A percentile compares a stretch with the other conserved stretches of the same genome.
These are phyloP conservation scores for Wickerhamomyces canadensis DNA, from an alignment of 805 yeast species.

Conservation along the genomic window DNA sequence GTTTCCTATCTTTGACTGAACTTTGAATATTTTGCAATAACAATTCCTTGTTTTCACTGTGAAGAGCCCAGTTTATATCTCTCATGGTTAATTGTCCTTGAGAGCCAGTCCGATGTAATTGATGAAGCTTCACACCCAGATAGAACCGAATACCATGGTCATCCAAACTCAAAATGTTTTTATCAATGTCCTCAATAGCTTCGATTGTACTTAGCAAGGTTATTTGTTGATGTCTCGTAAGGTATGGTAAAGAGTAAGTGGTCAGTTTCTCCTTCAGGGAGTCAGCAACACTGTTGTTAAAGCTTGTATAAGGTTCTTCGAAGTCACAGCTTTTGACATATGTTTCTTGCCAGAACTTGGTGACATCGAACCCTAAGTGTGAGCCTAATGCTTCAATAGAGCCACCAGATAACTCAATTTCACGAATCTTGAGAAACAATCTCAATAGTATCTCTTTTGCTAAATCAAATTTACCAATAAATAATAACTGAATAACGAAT, in stretches of 20 bases:
- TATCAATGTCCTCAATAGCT: conserved; percentile 52
- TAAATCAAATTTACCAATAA: conserved; percentile 49
- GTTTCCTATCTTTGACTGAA: conserved; percentile 32
- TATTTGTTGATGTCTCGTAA: conserved; percentile 88
- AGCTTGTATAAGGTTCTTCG: conserved; percentile 36
- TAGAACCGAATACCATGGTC: conserved; percentile 65
- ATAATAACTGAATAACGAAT: conserved; percentile 67
- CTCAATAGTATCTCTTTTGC: conserved; percentile 53
- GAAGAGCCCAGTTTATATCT: conserved; percentile 84
- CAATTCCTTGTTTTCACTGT: conserved; percentile 71
- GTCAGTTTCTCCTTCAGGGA: conserved; percentile 55
- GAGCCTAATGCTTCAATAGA: conserved; percentile 21
- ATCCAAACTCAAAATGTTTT: conserved; percentile 29
- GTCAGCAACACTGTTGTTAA: conserved; percentile 38
- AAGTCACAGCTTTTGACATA: conserved; percentile 5
- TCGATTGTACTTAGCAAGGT: conserved; percentile 68
- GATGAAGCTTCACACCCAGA: conserved; percentile 64
- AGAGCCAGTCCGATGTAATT: conserved; percentile 40
- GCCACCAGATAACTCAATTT: conserved; percentile 37
- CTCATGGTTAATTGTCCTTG: conserved; percentile 63
- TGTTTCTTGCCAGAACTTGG: conserved; percentile 22
- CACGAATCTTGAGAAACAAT: conserved; percentile 50
- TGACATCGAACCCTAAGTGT: conserved; percentile 23
- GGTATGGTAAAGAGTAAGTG: conserved; percentile 63
- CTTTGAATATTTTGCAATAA: conserved; percentile 45